Base-by-base conservation (phyloP, 2,329 filamentous ascomycete species). In the Aspergillus flavus region DNA sequence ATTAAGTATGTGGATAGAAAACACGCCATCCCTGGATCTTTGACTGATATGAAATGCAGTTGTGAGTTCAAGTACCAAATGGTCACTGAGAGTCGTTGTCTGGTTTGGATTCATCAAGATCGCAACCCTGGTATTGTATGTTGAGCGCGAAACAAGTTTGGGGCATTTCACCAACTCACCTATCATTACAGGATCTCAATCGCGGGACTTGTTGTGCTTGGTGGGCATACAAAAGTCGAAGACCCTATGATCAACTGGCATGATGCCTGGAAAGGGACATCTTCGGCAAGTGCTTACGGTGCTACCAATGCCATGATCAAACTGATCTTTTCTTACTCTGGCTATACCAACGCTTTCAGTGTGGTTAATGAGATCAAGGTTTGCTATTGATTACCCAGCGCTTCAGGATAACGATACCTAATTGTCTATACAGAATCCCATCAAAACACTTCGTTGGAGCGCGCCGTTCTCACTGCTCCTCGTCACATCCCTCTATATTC, bases 401-500 rank as follows among this genome's bases (percentile, higher is more conserved):
- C 19, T 34, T 34, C n/a, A 23, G 0, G 19, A 23, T 36, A 16
- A 14, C 10, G 6, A 19, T 7, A 7, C 2, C 52, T 54, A 10
- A 54, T 21, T 16, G 10, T 11, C 0, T 9, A 34, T 32, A 32
- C n/a, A 86, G 80, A 84, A 87, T 64, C 87, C 87, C 0, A 79
- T 89, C 34, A 83, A 81, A 36, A 84, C 82, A 0, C 80, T 89
- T 23, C 83, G 83, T 56, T 81, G 73, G 69, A 80, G 81, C 64
- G 85, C 81, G 7, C 78, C 81, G 2, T 69, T 82, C 2, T 85
- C 86, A 0, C 75, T 89, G 1, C 53, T 82, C 0, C 71, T 85
- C 0, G 85, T 88, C 1, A 80, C 84, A 0, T 72, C 83, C 0
- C 74, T 89, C 0, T 89, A 88, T 71, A 79, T 87, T 19, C 73